Evolutionary conservation across 768 basidiomycete species (phyloP), one percentile per base, ranked within the genome.

Genomic region (Termitomyces titanicus): DNA sequence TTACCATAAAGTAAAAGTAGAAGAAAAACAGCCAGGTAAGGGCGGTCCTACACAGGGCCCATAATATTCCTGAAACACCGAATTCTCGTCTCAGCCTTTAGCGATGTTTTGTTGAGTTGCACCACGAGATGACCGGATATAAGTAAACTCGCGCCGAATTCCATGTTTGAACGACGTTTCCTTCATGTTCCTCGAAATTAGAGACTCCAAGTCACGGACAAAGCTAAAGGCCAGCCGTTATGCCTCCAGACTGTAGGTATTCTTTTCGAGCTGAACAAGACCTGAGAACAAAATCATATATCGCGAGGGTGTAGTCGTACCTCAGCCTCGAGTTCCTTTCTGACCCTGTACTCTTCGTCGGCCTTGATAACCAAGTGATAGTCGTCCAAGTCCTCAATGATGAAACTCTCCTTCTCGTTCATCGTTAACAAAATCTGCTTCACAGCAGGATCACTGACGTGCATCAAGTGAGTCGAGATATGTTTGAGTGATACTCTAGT

Each of bases 371-470:
- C 8, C 13, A 10, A 9, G 61, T 92, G 89, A 65, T 88, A 51
- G 94, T 83, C 2, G 94, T 94, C 92, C 24, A 94, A 68, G 63
- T 94, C 92, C 62, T 93, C 88, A 57, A 94, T 89, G 59, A 94
- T 86, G 68, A 94, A 94, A 51, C 77, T 81, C 9, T 82, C 76
- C 64, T 80, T 85, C 64, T 93, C 89, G 66, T 94, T 89, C 85
- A 94, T 84, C 22, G 83, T 74, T 47, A 92, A 75, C 34, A 94
- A 75, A 51, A 94, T 94, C 67, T 94, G 92, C 70, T 94, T 94
- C 57, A 94, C 92, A 3, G 48, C 48, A 49, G 48, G 48, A 49
- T 49, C 48, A 38, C 37, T 49, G n/a, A 7, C 4, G 3, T 27
- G 24, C 24, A 18, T 38, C 94, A 83, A 33, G 83, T 74, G 49